Conservation (phyloP, 257 asterid species). For the Cynanchum wilfordii region DNA sequence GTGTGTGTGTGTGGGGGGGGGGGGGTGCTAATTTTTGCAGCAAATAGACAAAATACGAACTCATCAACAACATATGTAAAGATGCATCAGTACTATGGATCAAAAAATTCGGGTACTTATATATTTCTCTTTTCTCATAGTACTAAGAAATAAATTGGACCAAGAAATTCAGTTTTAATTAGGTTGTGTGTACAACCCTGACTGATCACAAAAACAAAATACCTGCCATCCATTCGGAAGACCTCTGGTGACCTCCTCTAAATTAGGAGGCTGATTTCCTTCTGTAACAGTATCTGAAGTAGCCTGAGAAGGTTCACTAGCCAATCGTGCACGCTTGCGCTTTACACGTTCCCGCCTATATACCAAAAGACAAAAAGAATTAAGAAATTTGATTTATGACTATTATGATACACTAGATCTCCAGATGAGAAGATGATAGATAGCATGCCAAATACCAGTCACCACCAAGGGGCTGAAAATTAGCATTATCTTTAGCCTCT, state of each 20-base stretch:
- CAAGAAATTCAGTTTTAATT: neutral
- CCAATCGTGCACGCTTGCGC: conserved; percentile 62
- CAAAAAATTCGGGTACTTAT: neutral
- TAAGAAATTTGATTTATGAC: too few species aligned
- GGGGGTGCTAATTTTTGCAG: too few species aligned
- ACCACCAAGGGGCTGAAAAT: conserved; percentile 97
- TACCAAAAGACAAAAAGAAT: conserved; percentile 15
- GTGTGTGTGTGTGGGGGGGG: too few species aligned
- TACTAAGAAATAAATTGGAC: neutral
- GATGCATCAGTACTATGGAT: neutral
- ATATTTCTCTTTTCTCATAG: neutral
- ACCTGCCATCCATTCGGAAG: conserved; percentile 97
- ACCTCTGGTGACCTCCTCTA: conserved; percentile 54
- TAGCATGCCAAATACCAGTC: conserved; percentile 57
- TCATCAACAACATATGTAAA: neutral
- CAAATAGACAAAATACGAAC: neutral
- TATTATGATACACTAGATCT: conserved; percentile 5
- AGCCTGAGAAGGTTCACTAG: conserved; percentile 38
- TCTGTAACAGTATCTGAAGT: conserved; percentile 35
- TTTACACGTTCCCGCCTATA: conserved; percentile 95
- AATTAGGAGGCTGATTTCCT: conserved; percentile 47
- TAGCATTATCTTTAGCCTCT: conserved; percentile 85
- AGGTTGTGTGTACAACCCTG: too few species aligned
- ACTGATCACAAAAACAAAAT: neutral
- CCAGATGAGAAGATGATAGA: neutral